Base-by-base conservation (phyloP, 2,329 filamentous ascomycete genomes). In the Ascosphaera apis region DNA sequence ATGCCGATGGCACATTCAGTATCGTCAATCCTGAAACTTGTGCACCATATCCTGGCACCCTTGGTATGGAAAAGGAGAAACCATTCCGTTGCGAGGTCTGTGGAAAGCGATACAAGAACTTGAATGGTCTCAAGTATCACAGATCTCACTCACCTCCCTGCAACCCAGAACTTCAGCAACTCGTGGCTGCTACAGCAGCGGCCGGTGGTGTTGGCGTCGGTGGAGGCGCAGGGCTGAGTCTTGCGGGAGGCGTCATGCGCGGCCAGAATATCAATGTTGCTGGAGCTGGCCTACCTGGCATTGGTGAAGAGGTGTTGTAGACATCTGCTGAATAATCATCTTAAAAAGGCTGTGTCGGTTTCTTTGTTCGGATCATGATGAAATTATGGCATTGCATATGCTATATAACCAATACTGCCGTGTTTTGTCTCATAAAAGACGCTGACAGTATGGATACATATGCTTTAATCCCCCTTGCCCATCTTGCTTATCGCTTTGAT, bases 41-140 rank as follows among this genome's bases (percentile, higher is more conserved):
- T 18, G 71, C 82, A 1, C 88, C 88, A 0, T 98, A 95, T 44
- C 88, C 88, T 0, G 88, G 88, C 21, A 95, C 88, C 1, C 64
- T 92, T 25, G 88, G 88, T n/a, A 98, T 98, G 88, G 88, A 98
- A 60, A 98, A 95, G 55, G 86, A 95, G 62, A 98, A 98, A 62
- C 88, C 88, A 2, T 95, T 95, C 54, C 84, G 84, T 51, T 98
- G 88, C 55, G 84, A 95, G 44, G 77, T 83, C 8, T 98, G 88
- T 52, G 84, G 86, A 48, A 98, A 98, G 63, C 78, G 88, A 36
- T 98, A 98, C 62, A 98, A 98, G 72, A 98, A 98, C 52, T 58
- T 98, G 41, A 98, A 98, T 56, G 88, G 88, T 4, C 69, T 98
- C 42, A 98, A 98, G 72, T 98, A 98, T 52, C 72, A 77, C 60